Conservation (phyloP, 73 alveolate genomes). For the Effrenium voratum region DNA sequence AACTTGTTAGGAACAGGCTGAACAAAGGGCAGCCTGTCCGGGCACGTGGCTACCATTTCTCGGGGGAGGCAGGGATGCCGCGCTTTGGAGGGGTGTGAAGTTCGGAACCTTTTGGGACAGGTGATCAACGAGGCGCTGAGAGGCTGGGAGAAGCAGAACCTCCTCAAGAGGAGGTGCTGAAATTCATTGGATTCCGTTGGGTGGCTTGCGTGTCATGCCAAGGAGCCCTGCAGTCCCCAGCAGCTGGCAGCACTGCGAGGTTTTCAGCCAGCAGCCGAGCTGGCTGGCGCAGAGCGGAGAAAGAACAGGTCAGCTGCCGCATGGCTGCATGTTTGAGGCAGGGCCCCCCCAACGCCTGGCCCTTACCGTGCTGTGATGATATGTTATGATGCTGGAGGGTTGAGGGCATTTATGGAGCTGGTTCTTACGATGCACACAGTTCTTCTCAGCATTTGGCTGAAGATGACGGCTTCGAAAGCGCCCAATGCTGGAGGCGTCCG, state of each 20-base stretch:
- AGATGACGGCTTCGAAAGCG: no score
- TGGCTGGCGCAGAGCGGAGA: not conserved
- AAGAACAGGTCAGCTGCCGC: not conserved
- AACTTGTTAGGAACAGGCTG: slow-evolving; percentile 12
- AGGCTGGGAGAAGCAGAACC: not conserved
- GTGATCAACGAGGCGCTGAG: slow-evolving; percentile 59
- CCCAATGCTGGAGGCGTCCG: no score
- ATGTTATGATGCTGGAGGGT: no score
- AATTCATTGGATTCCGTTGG: no score
- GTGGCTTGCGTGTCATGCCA: not conserved
- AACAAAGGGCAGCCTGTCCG: slow-evolving; percentile 49
- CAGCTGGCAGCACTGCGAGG: not conserved
- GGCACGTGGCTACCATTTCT: slow-evolving; percentile 58
- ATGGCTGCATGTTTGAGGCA: not conserved
- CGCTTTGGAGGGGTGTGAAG: not conserved
- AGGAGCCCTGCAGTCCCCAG: not conserved
- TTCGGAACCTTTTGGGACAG: not conserved
- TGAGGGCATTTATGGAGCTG: no score
- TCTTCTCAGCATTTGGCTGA: no score
- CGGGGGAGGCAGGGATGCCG: slow-evolving; percentile 11
- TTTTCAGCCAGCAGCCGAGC: not conserved
- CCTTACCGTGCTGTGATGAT: no score
- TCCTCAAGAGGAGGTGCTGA: not conserved
- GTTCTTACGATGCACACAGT: no score
- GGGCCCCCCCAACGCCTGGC: no score